Evolutionary conservation across 2,329 filamentous ascomycete species (phyloP).

Genomic region (Bretziella fagacearum): DNA sequence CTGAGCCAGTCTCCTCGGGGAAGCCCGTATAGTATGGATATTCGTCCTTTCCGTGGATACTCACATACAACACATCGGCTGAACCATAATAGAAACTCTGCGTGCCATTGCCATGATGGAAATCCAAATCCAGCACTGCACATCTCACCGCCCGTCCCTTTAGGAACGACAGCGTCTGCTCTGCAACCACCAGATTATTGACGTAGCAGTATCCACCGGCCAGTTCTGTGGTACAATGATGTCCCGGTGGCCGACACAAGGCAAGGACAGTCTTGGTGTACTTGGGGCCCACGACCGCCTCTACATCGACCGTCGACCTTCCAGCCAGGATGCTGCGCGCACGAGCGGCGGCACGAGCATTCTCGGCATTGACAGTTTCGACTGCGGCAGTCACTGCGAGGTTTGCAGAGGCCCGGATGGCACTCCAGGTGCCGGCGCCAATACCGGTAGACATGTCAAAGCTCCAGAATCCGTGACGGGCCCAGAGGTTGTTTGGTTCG

Average conservation of each 20-base stretch:
- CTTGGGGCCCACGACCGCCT: not conserved
- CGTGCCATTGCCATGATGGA: conserved; percentile 20
- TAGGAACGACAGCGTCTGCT: conserved; percentile 15
- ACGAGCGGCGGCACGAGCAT: conserved; percentile 3
- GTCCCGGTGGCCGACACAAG: conserved; percentile 18
- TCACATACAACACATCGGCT: conserved; percentile 20
- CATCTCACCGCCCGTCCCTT: conserved; percentile 11
- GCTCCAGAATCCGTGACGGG: conserved; percentile 17
- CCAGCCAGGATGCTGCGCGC: conserved; percentile 2
- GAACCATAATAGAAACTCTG: conserved; percentile 20
- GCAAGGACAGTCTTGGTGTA: conserved; percentile 15
- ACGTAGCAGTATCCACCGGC: conserved; percentile 20
- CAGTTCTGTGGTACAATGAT: conserved; percentile 18
- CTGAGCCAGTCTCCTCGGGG: conserved; percentile 15
- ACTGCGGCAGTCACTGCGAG: conserved; percentile 16
- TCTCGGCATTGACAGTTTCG: conserved; percentile 6
- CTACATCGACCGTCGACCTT: not conserved
- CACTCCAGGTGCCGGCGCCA: conserved; percentile 15
- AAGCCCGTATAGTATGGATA: conserved; percentile 20
- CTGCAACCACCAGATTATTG: conserved; percentile 19
- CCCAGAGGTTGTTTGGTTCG: conserved; percentile 14
- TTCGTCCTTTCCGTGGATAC: conserved; percentile 22
- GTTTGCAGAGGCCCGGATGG: conserved; percentile 17
- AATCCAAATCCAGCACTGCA: conserved; percentile 19
- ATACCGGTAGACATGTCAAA: conserved; percentile 19